phyloP scores from a whole-genome alignment of 2,329 filamentous ascomycete species.

The Stemphylium vesicarium region DNA sequence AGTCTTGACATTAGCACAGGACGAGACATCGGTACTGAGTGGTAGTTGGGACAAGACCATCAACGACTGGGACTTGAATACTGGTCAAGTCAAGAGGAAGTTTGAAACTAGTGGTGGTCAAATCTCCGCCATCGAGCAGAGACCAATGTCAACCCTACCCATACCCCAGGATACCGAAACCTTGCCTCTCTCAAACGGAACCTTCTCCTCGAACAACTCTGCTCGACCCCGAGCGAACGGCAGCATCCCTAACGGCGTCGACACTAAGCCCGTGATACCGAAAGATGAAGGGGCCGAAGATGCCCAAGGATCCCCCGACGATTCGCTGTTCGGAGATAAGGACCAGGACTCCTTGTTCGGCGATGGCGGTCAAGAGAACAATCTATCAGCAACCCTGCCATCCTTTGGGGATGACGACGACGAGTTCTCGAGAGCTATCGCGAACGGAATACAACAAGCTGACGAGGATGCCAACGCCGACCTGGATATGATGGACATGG shows the following conservation, averaged over 20 bases:
- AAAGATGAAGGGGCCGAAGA: slow-evolving; percentile 59
- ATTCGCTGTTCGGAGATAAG: slow-evolving; percentile 83
- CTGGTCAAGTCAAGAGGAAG: slow-evolving; percentile 73
- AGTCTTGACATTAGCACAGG: slow-evolving; percentile 78
- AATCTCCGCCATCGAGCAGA: slow-evolving; percentile 84
- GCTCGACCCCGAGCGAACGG: slow-evolving; percentile 65
- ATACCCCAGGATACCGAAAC: slow-evolving; percentile 76
- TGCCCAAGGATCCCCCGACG: slow-evolving; percentile 68
- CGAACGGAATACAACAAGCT: slow-evolving; percentile 56
- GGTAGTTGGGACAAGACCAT: slow-evolving; percentile 97
- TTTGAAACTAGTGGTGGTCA: slow-evolving; percentile 83
- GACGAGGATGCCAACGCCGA: slow-evolving; percentile 51
- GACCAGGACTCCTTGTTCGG: slow-evolving; percentile 83
- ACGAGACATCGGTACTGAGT: slow-evolving; percentile 86
- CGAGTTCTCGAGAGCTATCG: slow-evolving; percentile 78
- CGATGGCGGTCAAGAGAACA: slow-evolving; percentile 64
- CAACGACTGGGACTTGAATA: slow-evolving; percentile 94
- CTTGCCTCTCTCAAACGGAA: slow-evolving; percentile 62
- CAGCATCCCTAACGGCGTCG: slow-evolving; percentile 52
- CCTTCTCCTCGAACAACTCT: slow-evolving; percentile 76
- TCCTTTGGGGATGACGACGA: slow-evolving; percentile 80
- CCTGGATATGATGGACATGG: slow-evolving; percentile 55
- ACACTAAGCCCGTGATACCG: slow-evolving; percentile 26
- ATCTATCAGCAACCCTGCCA: slow-evolving; percentile 51
- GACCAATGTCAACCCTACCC: slow-evolving; percentile 76